These are phyloP conservation scores for Vinca major DNA, from an alignment of 305 asterid genomes.

Conservation along the genomic window DNA sequence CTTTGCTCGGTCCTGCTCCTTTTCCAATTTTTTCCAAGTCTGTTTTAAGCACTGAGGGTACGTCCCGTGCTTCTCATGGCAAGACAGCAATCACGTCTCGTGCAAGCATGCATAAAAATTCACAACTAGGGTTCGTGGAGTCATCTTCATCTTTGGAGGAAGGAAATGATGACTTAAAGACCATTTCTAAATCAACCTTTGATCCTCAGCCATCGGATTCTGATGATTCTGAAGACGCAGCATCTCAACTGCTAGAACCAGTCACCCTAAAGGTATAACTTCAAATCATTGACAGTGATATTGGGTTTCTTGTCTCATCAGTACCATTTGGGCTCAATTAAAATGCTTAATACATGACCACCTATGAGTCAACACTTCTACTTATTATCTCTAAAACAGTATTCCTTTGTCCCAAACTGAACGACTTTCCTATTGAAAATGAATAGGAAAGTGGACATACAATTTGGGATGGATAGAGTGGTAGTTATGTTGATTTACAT, in stretches of 20 bases:
- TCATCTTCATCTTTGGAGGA: constrained; percentile 1
- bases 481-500: neutral
- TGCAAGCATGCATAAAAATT: neutral
- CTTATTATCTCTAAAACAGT: neutral
- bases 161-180: neutral
- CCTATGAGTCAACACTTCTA: neutral
- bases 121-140: neutral
- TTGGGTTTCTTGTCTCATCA: neutral
- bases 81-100: neutral
- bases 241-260: neutral
- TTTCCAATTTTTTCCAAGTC: neutral
- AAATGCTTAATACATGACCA: neutral
- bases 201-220: neutral
- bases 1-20: constrained; percentile 11
- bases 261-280: neutral
- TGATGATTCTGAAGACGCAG: neutral
- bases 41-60: neutral
- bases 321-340: neutral
- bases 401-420: too few relatives aligned
- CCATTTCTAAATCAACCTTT: neutral
- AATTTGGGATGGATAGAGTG: too few relatives aligned
- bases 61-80: neutral
- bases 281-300: neutral
- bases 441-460: too few relatives aligned
- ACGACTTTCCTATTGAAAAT: too few relatives aligned